Evolutionary conservation across 2,329 filamentous ascomycete species (phyloP), one percentile per base, ranked within the genome.

Genomic region (Aureobasidium vineae): DNA sequence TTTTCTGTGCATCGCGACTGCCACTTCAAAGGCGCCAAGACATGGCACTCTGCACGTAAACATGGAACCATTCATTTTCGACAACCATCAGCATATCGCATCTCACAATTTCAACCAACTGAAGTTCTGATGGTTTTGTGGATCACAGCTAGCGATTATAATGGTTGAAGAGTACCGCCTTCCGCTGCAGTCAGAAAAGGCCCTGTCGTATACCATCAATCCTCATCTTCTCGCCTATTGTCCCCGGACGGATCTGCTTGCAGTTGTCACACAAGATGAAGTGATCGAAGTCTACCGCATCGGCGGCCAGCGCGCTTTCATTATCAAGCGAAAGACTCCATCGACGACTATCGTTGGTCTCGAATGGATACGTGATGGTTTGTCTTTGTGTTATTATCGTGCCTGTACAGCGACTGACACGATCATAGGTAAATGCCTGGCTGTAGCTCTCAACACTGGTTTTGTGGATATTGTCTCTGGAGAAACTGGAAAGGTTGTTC

Each of bases 371-470:
- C 78, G 77, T 41, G 80, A 82, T 67, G 81, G 78, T 69, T 72
- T 50, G 67, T 66, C 15, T 19, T 31, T 28, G 31, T 26, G 10
- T 26, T 13, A 2, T 26, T 13, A 13, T 2, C 28, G 6, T n/a
- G 31, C 8, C 15, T 33, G n/a, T 19, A 16, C 45, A 50, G 45
- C 16, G 33, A 19, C 19, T 54, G 11, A 64, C 26, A 23, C 16
- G 16, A 53, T 50, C 23, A 5, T 40, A 66, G 63, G 63, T 19
- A 66, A 66, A 52, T 66, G 63, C 49, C 83, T 97, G 65, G 92
- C 92, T 16, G 86, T 95, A 16, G 91, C 88, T 53, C 96, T 91
- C 87, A 91, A 86, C 71, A 91, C 96, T 79, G 90, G 90, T 33
- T 85, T 85, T 7, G 86, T 95, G 23, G 87, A 91, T 67, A 79